Conservation (phyloP, 164 flowering plant species). For the Aristolochia contorta region DNA sequence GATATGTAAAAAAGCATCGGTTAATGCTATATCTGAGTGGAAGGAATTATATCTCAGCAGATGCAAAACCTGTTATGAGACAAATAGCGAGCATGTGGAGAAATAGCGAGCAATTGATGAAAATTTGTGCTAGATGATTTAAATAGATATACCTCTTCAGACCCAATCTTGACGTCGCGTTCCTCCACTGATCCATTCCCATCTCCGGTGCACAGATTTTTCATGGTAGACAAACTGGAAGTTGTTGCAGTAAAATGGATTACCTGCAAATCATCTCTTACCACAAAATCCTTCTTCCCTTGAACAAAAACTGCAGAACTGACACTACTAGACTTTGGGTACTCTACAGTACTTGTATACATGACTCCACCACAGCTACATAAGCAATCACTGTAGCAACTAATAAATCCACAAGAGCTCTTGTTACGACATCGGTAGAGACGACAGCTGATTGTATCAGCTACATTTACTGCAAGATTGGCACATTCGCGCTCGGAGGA, state of each 20-base stretch:
- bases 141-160: not conserved
- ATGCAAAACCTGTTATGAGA: not conserved
- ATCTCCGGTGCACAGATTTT: conserved; percentile 1
- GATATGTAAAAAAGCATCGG: not conserved
- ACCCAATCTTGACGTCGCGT: not conserved
- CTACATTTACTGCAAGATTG: no score
- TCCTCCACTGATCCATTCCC: conserved; percentile 4
- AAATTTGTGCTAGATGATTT: no score
- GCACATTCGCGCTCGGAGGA: not conserved
- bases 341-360: no score
- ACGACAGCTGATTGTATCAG: no score
- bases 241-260: conserved; percentile 11
- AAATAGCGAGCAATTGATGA: no score
- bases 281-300: conserved; percentile 8
- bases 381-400: not conserved
- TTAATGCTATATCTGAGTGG: not conserved
- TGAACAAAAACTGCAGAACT: conserved; percentile 6
- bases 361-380: not conserved
- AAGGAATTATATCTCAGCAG: not conserved
- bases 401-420: no score
- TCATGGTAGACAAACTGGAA: conserved; percentile 5
- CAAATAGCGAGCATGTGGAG: not conserved
- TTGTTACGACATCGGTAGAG: no score
- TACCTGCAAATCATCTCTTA: conserved; percentile 11
- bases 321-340: no score